Percentiles rank a stretch among this genome's conserved stretches.
Evolutionary conservation across 2,329 filamentous ascomycete genomes (phyloP).

Genomic region (Davidsoniella neocaledoniae): DNA sequence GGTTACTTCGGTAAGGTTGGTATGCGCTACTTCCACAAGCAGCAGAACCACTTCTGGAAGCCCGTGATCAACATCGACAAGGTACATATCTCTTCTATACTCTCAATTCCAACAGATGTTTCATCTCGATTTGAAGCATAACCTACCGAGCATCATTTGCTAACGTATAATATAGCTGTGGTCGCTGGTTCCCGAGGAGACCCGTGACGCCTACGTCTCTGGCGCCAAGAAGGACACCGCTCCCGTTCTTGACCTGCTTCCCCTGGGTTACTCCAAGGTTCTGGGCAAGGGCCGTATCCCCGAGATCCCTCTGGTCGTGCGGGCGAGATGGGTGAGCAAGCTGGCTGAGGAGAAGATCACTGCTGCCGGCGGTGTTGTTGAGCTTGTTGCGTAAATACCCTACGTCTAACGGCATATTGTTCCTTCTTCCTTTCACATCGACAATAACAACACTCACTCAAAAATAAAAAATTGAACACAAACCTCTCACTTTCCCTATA

Average conservation of each 20-base stretch:
- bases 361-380: constrained; percentile 86
- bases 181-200: constrained; percentile 84
- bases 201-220: constrained; percentile 79
- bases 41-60: constrained; percentile 94
- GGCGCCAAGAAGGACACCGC: constrained; percentile 74
- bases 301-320: constrained; percentile 82
- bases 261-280: constrained; percentile 95
- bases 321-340: constrained; percentile 86
- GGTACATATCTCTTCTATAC: constrained; percentile 31
- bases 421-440: constrained; percentile 10
- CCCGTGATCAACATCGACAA: constrained; percentile 98
- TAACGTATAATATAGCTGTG: constrained; percentile 49
- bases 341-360: constrained; percentile 99
- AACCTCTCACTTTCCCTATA: constrained; percentile 3
- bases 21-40: constrained; percentile 95
- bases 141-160: constrained; percentile 12
- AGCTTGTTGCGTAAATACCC: constrained; percentile 64
- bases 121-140: background rate
- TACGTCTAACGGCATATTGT: constrained; percentile 12
- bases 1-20: constrained; percentile 99
- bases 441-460: constrained; percentile 12
- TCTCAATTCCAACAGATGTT: background rate
- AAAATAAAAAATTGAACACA: constrained; percentile 13
- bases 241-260: constrained; percentile 92
- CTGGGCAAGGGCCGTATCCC: constrained; percentile 96